phyloP scores from a whole-genome alignment of 2,329 filamentous ascomycete genomes.

The Alternaria panax region DNA sequence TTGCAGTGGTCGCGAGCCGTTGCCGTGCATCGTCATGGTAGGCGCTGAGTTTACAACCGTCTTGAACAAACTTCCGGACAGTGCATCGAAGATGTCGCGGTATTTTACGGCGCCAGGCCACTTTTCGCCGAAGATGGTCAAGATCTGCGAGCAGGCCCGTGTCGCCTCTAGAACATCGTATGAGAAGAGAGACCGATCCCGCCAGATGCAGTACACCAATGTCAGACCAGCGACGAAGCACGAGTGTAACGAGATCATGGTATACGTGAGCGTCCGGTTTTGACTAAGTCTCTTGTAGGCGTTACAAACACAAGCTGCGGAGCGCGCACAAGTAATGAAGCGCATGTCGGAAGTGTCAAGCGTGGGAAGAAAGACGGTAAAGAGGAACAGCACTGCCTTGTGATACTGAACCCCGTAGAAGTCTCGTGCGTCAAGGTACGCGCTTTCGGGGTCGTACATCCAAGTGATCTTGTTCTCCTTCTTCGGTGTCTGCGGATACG shows the following conservation, averaged over 20 bases:
- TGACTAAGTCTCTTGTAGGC: constrained; percentile 36
- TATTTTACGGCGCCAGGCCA: constrained; percentile 40
- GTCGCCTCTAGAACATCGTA: constrained; percentile 38
- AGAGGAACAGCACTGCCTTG: constrained; percentile 36
- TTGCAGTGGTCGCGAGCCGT: constrained; percentile 6
- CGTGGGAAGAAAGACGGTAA: constrained; percentile 30
- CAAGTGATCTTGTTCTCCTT: constrained; percentile 30
- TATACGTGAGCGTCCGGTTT: constrained; percentile 35
- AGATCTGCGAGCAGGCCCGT: constrained; percentile 32
- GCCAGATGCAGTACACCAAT: constrained; percentile 38
- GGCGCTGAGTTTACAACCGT: constrained; percentile 5
- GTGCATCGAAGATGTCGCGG: constrained; percentile 37
- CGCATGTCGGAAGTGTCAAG: constrained; percentile 28
- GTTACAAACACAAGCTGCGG: constrained; percentile 33
- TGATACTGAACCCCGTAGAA: constrained; percentile 40
- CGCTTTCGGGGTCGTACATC: constrained; percentile 39
- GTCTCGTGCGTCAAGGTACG: constrained; percentile 32
- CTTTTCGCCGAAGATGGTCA: constrained; percentile 39
- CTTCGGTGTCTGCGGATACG: constrained; percentile 27
- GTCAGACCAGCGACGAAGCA: constrained; percentile 39
- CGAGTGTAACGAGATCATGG: constrained; percentile 37
- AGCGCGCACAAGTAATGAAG: constrained; percentile 33
- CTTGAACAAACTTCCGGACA: constrained; percentile 31
- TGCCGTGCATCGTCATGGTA: not conserved
- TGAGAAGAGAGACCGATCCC: constrained; percentile 31